Percentiles rank a stretch among this genome's conserved stretches.
Conservation (phyloP, 306 rosid genomes). For the Betula pendula region DNA sequence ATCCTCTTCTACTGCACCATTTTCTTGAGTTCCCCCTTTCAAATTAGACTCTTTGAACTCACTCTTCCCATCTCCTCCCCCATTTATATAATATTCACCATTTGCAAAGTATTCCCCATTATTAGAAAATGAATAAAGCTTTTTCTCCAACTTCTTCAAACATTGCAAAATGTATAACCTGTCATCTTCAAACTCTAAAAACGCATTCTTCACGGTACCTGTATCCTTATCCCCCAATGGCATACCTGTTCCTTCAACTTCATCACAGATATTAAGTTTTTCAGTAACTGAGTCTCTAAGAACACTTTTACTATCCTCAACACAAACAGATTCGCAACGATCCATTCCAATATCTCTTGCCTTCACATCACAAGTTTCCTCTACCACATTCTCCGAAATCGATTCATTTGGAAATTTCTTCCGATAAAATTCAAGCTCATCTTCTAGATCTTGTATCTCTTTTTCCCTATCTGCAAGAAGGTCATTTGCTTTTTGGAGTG, state of each 20-base stretch:
- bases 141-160: conserved; percentile 71
- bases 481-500: conserved; percentile 60
- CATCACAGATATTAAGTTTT: conserved; percentile 30
- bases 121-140: conserved; percentile 48
- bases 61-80: conserved; percentile 11
- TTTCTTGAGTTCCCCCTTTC: conserved; percentile 29
- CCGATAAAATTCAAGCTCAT: conserved; percentile 59
- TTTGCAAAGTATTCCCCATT: conserved; percentile 23
- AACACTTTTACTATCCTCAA: conserved; percentile 34
- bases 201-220: conserved; percentile 32
- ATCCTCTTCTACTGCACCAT: conserved; percentile 24
- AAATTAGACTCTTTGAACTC: conserved; percentile 6
- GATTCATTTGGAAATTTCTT: conserved; percentile 53
- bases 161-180: conserved; percentile 48
- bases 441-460: conserved; percentile 66
- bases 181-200: conserved; percentile 58
- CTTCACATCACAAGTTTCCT: conserved; percentile 46
- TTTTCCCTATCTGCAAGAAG: conserved; percentile 72
- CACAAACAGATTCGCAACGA: conserved; percentile 41
- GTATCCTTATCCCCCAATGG: conserved; percentile 30
- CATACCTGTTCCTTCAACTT: conserved; percentile 28
- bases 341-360: conserved; percentile 77
- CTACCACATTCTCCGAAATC: conserved; percentile 33
- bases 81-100: conserved; percentile 34
- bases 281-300: conserved; percentile 29